phyloP scores from a whole-genome alignment of 805 yeast genomes.

The Scheffersomyces stipitis region DNA sequence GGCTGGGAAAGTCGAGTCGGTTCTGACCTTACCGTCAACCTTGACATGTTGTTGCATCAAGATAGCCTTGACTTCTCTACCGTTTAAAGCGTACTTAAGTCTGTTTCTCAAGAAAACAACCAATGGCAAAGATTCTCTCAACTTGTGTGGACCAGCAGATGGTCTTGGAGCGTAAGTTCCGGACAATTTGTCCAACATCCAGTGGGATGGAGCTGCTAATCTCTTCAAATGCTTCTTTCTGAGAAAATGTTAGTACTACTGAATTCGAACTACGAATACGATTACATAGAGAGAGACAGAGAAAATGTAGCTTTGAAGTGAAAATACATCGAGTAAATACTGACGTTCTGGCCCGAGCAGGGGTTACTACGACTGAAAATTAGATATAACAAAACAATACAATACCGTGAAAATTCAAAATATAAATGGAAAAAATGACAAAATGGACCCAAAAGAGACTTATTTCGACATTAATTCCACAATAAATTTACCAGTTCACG shows the following conservation, averaged over 20 bases:
- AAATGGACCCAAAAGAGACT: too few relatives aligned
- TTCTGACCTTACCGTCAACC: constrained; percentile 99
- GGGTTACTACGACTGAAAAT: too few relatives aligned
- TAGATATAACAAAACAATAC: too few relatives aligned
- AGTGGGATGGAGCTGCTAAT: constrained; percentile 99
- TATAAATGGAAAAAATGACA: too few relatives aligned
- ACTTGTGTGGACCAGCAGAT: constrained; percentile 97
- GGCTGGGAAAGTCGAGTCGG: constrained; percentile 98
- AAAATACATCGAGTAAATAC: too few relatives aligned
- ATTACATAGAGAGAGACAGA: background rate
- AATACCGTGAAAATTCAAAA: too few relatives aligned
- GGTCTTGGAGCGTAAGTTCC: constrained; percentile 99
- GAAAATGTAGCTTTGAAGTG: background rate
- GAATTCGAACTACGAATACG: background rate
- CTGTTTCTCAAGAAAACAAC: constrained; percentile 34
- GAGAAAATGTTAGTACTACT: constrained; percentile 29
- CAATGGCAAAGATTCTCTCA: constrained; percentile 35
- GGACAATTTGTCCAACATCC: constrained; percentile 99
- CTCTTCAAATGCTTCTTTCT: constrained; percentile 99
- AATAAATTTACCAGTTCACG: too few relatives aligned
- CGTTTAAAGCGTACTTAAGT: constrained; percentile 34
- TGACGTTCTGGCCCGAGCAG: too few relatives aligned
- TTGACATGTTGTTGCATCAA: constrained; percentile 34
- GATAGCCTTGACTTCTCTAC: constrained; percentile 35
- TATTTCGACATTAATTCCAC: too few relatives aligned